Evolutionary conservation across 257 asterid genomes (phyloP), one percentile per base, ranked within the genome.

Genomic region (Cordia subcordata): DNA sequence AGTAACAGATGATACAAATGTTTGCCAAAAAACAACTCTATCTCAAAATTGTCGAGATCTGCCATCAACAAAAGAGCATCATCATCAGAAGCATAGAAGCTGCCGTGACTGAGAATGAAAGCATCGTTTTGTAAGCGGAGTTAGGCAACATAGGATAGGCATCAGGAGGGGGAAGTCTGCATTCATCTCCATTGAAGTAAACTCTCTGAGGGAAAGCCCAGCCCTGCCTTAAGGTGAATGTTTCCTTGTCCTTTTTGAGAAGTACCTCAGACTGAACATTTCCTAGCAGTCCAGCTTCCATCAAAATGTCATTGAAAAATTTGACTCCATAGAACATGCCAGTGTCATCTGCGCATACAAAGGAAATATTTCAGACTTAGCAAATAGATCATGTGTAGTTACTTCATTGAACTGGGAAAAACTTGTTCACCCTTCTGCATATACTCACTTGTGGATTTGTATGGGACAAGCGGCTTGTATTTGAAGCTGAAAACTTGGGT

Each of bases 401-500:
- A n/a, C n/a, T n/a, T n/a, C n/a, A n/a, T n/a, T 3, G 17, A 11
- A 5, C 15, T 42, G 47, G 5, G 27, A 19, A 58, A 38, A 32
- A 47, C 23, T 17, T 14, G 12, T 9, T 14, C 13, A 15, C 13
- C 15, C n/a, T 21, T 42, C 45, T 4, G 19, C 4, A 8, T 64
- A 45, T 49, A 70, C 90, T 77, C 50, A 83, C 95, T 83, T 67
- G 83, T 84, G 27, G 92, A 72, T 64, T 80, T 85, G 66, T 86
- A 86, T 1, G 87, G 95, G 61, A 78, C 80, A 13, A 87, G 75
- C 27, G 95, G 90, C 69, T 84, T 87, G 78, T 84, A 87, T 63
- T 76, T 82, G 49, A 87, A 87, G 81, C 94, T 84, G 80, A 87
- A 87, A 60, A 84, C 90, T 75, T 79, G 83, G 27, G 96, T 84